Base-by-base conservation (phyloP, 805 yeast genomes). In the Wickerhamiella nectarea region DNA sequence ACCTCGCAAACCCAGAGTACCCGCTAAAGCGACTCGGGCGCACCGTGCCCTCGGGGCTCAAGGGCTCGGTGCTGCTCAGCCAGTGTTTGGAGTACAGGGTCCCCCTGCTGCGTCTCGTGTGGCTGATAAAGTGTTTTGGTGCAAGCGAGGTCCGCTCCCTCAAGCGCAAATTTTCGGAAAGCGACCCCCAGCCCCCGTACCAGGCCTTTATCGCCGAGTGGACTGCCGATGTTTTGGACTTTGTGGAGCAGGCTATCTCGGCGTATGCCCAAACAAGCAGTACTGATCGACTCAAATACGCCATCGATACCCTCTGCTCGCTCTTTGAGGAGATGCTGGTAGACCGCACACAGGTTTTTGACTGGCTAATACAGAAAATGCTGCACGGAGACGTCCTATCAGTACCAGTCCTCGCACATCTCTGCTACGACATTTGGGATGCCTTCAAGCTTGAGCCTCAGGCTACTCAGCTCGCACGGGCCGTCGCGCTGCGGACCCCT, bases 121-220 rank as follows among this genome's bases (percentile, higher is more conserved):
- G 98, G 98, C 71, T 91, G 47, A 80, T 89, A 3, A 75, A 83
- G 50, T 84, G 95, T 59, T 84, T 87, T 2, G 77, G 87, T 19
- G 77, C 82, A 10, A 81, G 86, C 49, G 95, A 85, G 52, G 66
- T 76, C 26, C 59, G 81, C 21, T 75, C 74, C 12, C 53, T 77
- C 38, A 72, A 70, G 48, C 61, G 82, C 36, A 75, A 72, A 48
- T n/a, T n/a, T n/a, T n/a, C n/a, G n/a, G 26, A 43, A 9, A 22
- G 36, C 18, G 46, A 31, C 31, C 34, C 47, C 38, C 10, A 44
- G 31, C 10, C 46, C 41, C n/a, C n/a, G 34, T 1, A 43, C 52
- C n/a, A 80, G 77, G 46, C 58, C 63, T 19, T 73, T 70, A 38
- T 80, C 95, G 85, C 66, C 79, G 95, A 85, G 56, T 89, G 97